Evolutionary conservation across 2,329 filamentous ascomycete species (phyloP).

Genomic region (Botryotinia narcissicola): DNA sequence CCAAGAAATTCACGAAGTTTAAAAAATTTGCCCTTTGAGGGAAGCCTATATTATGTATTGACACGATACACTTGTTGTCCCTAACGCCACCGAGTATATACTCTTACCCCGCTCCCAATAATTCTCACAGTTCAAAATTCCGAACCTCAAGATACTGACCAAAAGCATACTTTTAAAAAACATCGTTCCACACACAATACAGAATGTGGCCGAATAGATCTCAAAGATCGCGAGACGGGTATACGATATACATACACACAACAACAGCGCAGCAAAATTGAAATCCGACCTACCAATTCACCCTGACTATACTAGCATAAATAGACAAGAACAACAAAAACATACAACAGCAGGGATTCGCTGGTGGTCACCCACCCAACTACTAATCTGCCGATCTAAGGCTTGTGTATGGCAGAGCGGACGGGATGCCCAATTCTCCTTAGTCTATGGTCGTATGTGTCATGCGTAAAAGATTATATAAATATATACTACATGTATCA

Average conservation of each 20-base stretch:
- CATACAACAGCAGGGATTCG: background rate
- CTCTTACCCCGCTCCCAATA: no score
- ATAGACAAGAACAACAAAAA: background rate
- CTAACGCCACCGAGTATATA: no score
- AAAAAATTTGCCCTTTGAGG: no score
- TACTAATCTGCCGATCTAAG: background rate
- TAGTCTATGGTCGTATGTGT: background rate
- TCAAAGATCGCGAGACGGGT: background rate
- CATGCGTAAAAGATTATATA: no score
- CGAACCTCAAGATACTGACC: no score
- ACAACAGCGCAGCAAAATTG: background rate
- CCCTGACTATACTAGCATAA: no score
- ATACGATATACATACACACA: background rate
- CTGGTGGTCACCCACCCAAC: background rate
- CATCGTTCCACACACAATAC: no score
- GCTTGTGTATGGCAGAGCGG: background rate
- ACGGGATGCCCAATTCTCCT: background rate
- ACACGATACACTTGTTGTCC: no score
- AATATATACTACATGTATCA: accelerated
- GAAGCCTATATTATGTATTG: no score
- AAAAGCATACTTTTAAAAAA: no score
- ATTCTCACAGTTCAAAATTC: no score
- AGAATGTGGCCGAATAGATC: background rate
- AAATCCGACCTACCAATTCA: background rate
- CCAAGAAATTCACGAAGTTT: no score